A percentile compares a stretch with the other conserved stretches of the same genome.
These are phyloP conservation scores for Astrothelium subdiscretum DNA, from an alignment of 495 filamentous ascomycete species.

Conservation along the genomic window DNA sequence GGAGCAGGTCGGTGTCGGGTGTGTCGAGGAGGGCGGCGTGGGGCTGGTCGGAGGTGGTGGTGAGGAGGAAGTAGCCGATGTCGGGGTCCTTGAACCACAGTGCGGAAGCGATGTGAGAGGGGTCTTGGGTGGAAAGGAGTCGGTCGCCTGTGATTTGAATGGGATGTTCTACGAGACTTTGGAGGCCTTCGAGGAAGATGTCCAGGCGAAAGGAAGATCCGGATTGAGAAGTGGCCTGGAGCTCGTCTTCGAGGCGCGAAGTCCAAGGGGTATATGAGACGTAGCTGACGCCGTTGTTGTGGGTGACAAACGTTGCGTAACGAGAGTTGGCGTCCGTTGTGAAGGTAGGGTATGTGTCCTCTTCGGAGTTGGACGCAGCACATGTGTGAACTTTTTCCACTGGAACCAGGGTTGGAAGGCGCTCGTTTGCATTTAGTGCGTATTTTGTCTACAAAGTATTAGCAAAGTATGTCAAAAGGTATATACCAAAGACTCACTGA, in stretches of 20 bases:
- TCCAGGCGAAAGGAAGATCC: slow-evolving; percentile 65
- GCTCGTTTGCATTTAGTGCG: not conserved
- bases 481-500: not conserved
- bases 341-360: slow-evolving; percentile 49
- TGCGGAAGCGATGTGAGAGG: slow-evolving; percentile 33
- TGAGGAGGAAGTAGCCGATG: slow-evolving; percentile 69
- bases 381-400: not conserved
- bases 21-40: slow-evolving; percentile 56
- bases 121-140: slow-evolving; percentile 26
- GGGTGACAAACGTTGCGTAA: slow-evolving; percentile 71
- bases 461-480: not conserved
- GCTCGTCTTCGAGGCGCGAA: slow-evolving; percentile 62
- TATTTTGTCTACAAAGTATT: not conserved
- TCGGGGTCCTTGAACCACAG: slow-evolving; percentile 61
- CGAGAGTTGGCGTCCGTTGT: slow-evolving; percentile 58
- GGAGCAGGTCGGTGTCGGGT: slow-evolving; percentile 28
- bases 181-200: slow-evolving; percentile 51
- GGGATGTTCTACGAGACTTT: slow-evolving; percentile 48
- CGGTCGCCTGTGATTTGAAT: slow-evolving; percentile 35
- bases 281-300: slow-evolving; percentile 54
- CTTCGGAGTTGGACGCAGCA: not conserved
- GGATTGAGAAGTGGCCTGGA: slow-evolving; percentile 49
- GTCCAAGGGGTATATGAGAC: slow-evolving; percentile 66
- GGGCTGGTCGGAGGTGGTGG: slow-evolving; percentile 50
- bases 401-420: not conserved